These are phyloP conservation scores for Cryoendolithus antarcticus DNA, from an alignment of 2,329 filamentous ascomycete genomes.

Conservation along the genomic window DNA sequence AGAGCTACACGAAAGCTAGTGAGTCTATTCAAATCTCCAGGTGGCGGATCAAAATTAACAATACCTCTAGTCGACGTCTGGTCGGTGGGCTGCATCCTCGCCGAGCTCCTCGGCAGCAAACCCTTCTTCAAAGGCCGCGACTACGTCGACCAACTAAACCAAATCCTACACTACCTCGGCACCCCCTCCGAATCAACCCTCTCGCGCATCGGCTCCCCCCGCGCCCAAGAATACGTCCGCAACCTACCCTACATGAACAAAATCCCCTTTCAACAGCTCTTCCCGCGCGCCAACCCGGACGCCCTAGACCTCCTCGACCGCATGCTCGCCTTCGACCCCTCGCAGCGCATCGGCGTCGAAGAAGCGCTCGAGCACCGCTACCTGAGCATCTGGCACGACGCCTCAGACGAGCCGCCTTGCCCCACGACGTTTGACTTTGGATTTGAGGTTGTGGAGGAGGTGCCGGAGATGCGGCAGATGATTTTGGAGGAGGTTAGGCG, in stretches of 20 bases:
- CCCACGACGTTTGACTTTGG: slow-evolving; percentile 94
- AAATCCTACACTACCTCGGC: slow-evolving; percentile 94
- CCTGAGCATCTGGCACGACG: slow-evolving; percentile 96
- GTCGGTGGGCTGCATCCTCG: slow-evolving; percentile 96
- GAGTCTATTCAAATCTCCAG: slow-evolving; percentile 34
- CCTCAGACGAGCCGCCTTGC: slow-evolving; percentile 87
- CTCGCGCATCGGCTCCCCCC: slow-evolving; percentile 81
- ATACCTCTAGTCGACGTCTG: slow-evolving; percentile 73
- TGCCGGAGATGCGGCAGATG: slow-evolving; percentile 90
- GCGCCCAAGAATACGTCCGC: slow-evolving; percentile 95
- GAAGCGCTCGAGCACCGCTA: slow-evolving; percentile 93
- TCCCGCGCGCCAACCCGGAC: slow-evolving; percentile 90
- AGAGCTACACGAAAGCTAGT: slow-evolving; percentile 99
- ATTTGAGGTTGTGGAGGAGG: slow-evolving; percentile 94
- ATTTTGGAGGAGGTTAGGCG: slow-evolving; percentile 86
- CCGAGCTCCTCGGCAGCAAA: slow-evolving; percentile 85
- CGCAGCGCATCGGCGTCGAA: slow-evolving; percentile 85
- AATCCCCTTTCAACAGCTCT: slow-evolving; percentile 75
- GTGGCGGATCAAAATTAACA: slow-evolving; percentile 5
- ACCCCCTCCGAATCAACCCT: slow-evolving; percentile 94
- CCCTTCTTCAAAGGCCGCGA: slow-evolving; percentile 99
- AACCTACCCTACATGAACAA: slow-evolving; percentile 53
- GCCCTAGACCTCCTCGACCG: slow-evolving; percentile 89
- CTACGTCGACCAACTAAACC: slow-evolving; percentile 98
- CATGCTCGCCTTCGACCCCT: slow-evolving; percentile 96